These are phyloP conservation scores for Podospora pseudocomata DNA, from an alignment of 495 filamentous ascomycete genomes.

Conservation along the genomic window DNA sequence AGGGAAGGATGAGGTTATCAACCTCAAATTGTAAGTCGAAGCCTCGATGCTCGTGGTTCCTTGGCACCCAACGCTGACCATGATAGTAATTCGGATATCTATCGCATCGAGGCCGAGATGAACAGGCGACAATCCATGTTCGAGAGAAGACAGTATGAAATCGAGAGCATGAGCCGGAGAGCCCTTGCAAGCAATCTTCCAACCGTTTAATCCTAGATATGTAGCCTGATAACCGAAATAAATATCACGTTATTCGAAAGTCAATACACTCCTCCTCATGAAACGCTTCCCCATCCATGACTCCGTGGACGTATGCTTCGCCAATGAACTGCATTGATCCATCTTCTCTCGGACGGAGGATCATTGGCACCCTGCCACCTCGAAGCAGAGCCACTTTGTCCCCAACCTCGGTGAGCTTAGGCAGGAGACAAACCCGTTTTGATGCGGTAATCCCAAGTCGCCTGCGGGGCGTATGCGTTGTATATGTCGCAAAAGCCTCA, in stretches of 20 bases:
- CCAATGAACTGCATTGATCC: slow-evolving; percentile 12
- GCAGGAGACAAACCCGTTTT: slow-evolving; percentile 18
- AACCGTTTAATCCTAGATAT: not conserved
- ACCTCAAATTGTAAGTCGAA: not conserved
- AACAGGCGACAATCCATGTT: not conserved
- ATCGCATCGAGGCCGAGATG: not conserved
- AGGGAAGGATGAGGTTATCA: not conserved
- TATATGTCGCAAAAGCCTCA: slow-evolving; percentile 6
- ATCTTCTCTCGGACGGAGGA: slow-evolving; percentile 10
- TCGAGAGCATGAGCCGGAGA: not conserved
- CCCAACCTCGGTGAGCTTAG: slow-evolving; percentile 12
- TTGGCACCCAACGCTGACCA: not conserved
- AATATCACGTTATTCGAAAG: too few relatives aligned
- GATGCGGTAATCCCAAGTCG: slow-evolving; percentile 8
- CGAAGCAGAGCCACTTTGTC: slow-evolving; percentile 14
- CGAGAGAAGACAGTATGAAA: not conserved
- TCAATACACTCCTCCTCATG: not conserved
- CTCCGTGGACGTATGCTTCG: slow-evolving; percentile 12
- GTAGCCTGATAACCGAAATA: too few relatives aligned
- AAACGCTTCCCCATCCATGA: slow-evolving; percentile 17
- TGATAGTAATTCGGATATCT: not conserved
- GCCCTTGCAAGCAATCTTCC: not conserved
- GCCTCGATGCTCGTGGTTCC: not conserved
- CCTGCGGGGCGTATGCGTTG: not conserved
- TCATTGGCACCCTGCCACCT: slow-evolving; percentile 11